A percentile compares a stretch with the other conserved stretches of the same genome.
Evolutionary conservation across 352 stramenopile species (phyloP).

Genomic region (Pythium grandisporangium): DNA sequence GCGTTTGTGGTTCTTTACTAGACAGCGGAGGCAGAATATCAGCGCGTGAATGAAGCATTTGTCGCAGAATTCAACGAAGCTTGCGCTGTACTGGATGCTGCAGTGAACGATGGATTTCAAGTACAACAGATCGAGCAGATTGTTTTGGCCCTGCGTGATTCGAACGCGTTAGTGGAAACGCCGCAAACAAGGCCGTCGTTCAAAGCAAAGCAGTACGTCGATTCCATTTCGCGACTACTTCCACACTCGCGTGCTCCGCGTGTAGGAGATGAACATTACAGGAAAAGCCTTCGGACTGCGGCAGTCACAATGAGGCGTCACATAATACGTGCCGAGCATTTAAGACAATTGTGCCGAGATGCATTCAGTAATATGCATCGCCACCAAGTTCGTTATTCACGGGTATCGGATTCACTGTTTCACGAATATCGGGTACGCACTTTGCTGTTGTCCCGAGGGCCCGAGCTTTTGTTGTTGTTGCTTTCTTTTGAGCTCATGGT

Average conservation of each 20-base stretch:
- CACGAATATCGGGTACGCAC: slow-evolving; percentile 12
- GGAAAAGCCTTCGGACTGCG: too few species aligned
- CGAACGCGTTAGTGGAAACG: too few species aligned
- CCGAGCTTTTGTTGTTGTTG: too few species aligned
- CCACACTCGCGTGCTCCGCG: too few species aligned
- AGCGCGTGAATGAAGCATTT: background rate
- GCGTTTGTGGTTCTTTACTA: too few species aligned
- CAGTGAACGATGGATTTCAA: background rate
- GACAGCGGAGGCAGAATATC: background rate
- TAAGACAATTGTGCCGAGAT: slow-evolving; percentile 7
- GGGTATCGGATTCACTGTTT: slow-evolving; percentile 10
- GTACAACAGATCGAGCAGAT: slow-evolving; percentile 1
- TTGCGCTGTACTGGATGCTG: background rate
- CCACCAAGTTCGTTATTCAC: slow-evolving; percentile 6
- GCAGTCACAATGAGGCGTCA: too few species aligned
- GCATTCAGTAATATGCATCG: slow-evolving; percentile 10
- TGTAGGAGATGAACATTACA: too few species aligned
- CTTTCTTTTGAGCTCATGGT: background rate
- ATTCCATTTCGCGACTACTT: slow-evolving; percentile 9
- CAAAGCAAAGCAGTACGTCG: slow-evolving; percentile 13
- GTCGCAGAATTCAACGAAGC: background rate
- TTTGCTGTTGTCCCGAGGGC: background rate
- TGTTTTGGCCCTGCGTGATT: too few species aligned
- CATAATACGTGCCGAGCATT: slow-evolving; percentile 3
- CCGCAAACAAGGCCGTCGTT: too few species aligned